Percentiles rank a stretch among this genome's conserved stretches.
Evolutionary conservation across 129 eudicot genomes (phyloP).

Genomic region (Mikania micrantha): DNA sequence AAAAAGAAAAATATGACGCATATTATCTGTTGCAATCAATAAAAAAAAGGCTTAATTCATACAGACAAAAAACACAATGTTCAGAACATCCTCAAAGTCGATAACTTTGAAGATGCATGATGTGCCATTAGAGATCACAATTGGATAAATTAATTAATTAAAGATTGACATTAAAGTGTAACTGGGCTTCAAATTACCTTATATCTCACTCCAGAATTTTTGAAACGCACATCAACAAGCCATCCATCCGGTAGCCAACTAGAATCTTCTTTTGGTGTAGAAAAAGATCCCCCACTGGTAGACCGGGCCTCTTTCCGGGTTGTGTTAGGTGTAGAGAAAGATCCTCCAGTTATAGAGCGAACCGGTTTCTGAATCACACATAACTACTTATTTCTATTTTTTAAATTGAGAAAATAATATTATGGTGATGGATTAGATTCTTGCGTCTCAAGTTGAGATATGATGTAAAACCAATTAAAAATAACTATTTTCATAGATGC

Average conservation of each 20-base stretch:
- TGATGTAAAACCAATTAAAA: background rate
- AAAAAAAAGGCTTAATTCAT: constrained; percentile 21
- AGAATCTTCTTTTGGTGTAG: constrained; percentile 11
- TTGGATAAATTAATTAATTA: background rate
- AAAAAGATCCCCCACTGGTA: constrained; percentile 2
- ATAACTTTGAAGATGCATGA: constrained; percentile 1
- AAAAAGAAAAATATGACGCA: too few species aligned
- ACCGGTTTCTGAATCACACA: constrained; percentile 15
- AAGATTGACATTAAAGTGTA: background rate
- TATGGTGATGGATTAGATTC: background rate
- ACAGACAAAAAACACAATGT: constrained; percentile 1
- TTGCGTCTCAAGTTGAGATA: background rate
- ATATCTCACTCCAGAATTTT: constrained; percentile 16
- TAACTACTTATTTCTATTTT: background rate
- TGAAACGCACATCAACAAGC: constrained; percentile 35
- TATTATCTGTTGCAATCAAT: background rate
- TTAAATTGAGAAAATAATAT: background rate
- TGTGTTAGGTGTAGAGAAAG: constrained; percentile 12
- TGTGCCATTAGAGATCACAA: background rate
- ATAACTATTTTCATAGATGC: background rate
- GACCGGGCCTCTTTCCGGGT: constrained; percentile 5
- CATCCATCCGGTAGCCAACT: constrained; percentile 69
- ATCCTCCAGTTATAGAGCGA: constrained; percentile 23
- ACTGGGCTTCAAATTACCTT: constrained; percentile 29
- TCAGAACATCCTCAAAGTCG: background rate